Evolutionary conservation across 192 early-diverging fungal genomes (phyloP).

Genomic region (Podila horticola): DNA sequence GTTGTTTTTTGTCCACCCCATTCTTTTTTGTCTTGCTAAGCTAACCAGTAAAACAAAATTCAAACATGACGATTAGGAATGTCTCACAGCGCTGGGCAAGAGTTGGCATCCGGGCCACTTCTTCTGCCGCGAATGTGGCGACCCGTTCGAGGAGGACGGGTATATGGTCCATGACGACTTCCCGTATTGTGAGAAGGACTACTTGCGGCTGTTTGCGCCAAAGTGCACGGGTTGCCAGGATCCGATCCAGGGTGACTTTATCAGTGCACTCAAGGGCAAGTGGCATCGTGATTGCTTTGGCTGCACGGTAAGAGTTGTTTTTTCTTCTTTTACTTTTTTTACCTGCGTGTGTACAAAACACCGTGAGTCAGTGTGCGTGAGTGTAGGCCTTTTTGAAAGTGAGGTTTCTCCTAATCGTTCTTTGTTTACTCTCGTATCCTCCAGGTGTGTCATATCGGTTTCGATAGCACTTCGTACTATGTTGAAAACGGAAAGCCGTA

Average conservation of each 20-base stretch:
- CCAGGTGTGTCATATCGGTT: conserved; percentile 56
- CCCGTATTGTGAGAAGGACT: conserved; percentile 70
- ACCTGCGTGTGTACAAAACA: not conserved
- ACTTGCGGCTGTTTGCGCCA: conserved; percentile 55
- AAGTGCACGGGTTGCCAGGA: conserved; percentile 63
- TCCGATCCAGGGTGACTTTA: conserved; percentile 60
- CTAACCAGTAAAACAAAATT: not conserved
- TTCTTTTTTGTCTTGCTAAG: not conserved
- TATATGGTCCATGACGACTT: conserved; percentile 66
- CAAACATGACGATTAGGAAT: conserved; percentile 35
- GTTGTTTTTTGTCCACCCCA: not conserved
- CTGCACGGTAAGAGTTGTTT: conserved; percentile 55
- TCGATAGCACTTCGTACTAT: conserved; percentile 52
- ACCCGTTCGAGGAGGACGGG: conserved; percentile 59
- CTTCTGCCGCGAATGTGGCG: conserved; percentile 66
- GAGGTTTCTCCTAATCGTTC: not conserved
- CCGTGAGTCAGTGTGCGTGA: not conserved
- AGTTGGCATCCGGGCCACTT: conserved; percentile 66
- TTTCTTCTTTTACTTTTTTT: not conserved
- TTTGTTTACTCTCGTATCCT: not conserved
- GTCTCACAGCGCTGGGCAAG: conserved; percentile 61
- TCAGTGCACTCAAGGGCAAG: conserved; percentile 60
- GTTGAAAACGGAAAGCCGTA: conserved; percentile 57
- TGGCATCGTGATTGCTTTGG: conserved; percentile 71
- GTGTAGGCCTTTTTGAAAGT: not conserved